Base-by-base conservation (phyloP, 2,329 filamentous ascomycete species). In the Cladophialophora immunda region DNA sequence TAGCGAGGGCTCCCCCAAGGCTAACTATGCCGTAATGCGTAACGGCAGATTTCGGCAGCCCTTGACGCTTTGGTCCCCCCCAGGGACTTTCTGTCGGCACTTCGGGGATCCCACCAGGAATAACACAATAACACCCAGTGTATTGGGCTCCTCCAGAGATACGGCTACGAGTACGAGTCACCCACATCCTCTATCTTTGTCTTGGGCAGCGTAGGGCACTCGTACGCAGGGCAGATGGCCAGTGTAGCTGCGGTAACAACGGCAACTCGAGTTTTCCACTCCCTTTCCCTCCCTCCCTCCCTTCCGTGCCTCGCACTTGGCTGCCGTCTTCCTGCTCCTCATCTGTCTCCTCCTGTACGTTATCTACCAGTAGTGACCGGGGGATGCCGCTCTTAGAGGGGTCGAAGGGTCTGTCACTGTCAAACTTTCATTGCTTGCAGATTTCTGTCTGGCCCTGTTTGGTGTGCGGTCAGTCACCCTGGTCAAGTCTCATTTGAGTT, bases 21-120 rank as follows among this genome's bases (percentile, higher is more conserved):
- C 45, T 25, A 4, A 50, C 45, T 47, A 47, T 22, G 41, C 41
- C 41, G 19, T 22, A 47, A 47, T 47, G 41, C 41, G 41, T 47
- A 47, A 47, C n/a, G n/a, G n/a, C 41, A 47, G 15, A 41, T 25
- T 13, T 9, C 22, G 22, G 45, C 8, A 13, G 22, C 45, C 45
- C 45, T 50, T 13, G 13, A 22, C 22, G 13, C 19, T 25, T 25
- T 22, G 45, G 38, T 19, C 7, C 32, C 38, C 38, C 19, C 41
- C 9, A 9, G 41, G 41, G 41, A 47, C 41, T 50, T 50, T 50
- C 8, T 11, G 19, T 27, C 7, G 19, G 38, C 38, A 45, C 38
- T 45, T 45, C 38, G 38, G 38, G 17, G 38, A 9, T 36, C 8
- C 38, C 9, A 45, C 38, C 7, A 45, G 38, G 19, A 19, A 34